Conservation (phyloP, 2,329 filamentous ascomycete genomes). For the Xylaria sp. region DNA sequence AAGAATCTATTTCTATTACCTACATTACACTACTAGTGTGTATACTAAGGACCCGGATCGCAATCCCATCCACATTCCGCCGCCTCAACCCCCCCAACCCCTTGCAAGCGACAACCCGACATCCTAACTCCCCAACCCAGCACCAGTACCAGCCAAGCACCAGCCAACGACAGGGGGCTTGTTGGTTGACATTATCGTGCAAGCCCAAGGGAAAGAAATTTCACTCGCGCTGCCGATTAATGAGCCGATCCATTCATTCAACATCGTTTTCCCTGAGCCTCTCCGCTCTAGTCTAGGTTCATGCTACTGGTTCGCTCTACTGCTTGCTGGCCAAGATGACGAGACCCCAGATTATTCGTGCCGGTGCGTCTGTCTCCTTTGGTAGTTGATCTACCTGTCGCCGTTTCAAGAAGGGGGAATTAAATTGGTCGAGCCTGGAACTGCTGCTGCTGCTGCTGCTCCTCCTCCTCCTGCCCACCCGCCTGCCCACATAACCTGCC, state of each 20-base stretch:
- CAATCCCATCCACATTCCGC: not conserved
- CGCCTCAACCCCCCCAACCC: constrained; percentile 33
- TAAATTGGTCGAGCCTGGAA: constrained; percentile 40
- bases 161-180: constrained; percentile 30
- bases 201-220: constrained; percentile 27
- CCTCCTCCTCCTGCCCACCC: not conserved
- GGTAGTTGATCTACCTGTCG: constrained; percentile 36
- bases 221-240: constrained; percentile 32
- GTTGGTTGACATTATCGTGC: constrained; percentile 19
- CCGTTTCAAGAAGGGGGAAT: constrained; percentile 35
- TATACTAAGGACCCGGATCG: constrained; percentile 19
- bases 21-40: not conserved
- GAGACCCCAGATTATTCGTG: constrained; percentile 69
- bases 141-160: not conserved
- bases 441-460: too few species aligned
- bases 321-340: constrained; percentile 61
- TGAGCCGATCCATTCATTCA: constrained; percentile 36
- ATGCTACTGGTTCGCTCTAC: constrained; percentile 45
- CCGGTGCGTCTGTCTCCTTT: constrained; percentile 59
- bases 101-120: constrained; percentile 43
- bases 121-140: not conserved
- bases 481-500: constrained; percentile 16
- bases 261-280: constrained; percentile 24
- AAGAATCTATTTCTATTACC: too few species aligned
- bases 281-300: constrained; percentile 43